These are phyloP conservation scores for Ogataea polymorpha DNA, from an alignment of 805 yeast genomes.

Conservation along the genomic window DNA sequence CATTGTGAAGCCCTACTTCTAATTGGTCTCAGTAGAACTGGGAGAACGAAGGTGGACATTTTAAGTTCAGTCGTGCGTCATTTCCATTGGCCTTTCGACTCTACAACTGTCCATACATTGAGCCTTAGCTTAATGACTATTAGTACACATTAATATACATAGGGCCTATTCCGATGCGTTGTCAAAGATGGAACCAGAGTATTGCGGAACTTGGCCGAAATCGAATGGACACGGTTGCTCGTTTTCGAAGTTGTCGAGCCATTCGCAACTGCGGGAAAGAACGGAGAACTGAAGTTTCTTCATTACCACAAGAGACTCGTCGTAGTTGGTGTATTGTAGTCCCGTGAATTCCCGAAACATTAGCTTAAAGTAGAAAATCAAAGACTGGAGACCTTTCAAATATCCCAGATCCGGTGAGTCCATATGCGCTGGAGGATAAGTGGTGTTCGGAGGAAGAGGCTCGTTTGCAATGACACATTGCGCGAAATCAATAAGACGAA, in stretches of 20 bases:
- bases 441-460: conserved; percentile 39
- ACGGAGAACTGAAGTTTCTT: conserved; percentile 17
- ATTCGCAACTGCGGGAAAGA: conserved; percentile 25
- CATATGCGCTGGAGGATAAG: conserved; percentile 71
- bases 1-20: conserved; percentile 11
- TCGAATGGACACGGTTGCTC: conserved; percentile 22
- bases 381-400: conserved; percentile 72
- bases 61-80: conserved; percentile 23
- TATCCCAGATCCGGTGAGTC: conserved; percentile 76
- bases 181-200: conserved; percentile 22
- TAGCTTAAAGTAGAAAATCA: conserved; percentile 60
- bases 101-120: conserved; percentile 25
- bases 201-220: conserved; percentile 25
- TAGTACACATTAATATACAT: conserved; percentile 4
- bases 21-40: conserved; percentile 26
- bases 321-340: conserved; percentile 17
- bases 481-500: conserved; percentile 94
- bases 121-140: background rate
- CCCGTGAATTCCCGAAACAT: conserved; percentile 58
- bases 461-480: conserved; percentile 77
- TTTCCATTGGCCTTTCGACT: conserved; percentile 16
- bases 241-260: conserved; percentile 37
- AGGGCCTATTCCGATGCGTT: conserved; percentile 28
- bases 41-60: conserved; percentile 18
- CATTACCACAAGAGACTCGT: conserved; percentile 19